Evolutionary conservation across 352 stramenopile species (phyloP), one percentile per base, ranked within the genome.

Genomic region (Phytophthora nicotianae): DNA sequence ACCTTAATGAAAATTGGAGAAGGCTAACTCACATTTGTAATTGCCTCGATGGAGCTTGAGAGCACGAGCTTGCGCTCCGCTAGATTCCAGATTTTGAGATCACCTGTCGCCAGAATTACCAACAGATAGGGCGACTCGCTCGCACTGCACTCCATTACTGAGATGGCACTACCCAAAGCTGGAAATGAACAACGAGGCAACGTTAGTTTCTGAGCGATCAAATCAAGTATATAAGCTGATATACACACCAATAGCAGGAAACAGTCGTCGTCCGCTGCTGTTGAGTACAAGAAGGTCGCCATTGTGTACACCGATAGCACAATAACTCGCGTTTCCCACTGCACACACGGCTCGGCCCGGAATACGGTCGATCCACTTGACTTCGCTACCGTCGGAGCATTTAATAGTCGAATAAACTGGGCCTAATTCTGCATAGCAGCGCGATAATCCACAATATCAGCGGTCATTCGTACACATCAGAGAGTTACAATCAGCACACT

Each of bases 351-450:
- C 74, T 21, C 81, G 72, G 2, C 85, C 88, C 58, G 83, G 72
- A 35, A 96, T 67, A 2, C 88, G 81, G 65, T 96, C 88, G 42
- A 93, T 88, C 88, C 88, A 96, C 52, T 88, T 89, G 37, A 83
- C 57, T 20, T 74, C 72, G 17, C 59, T 80, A 20, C 53, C 64
- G 35, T 83, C 68, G 1, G 68, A 79, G 62, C 83, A 95, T 65
- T 85, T 76, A 41, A 95, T 66, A 11, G 76, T 91, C 14, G 87
- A 90, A 61, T 82, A 93, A 33, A 91, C 74, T 13, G 80, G 79
- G 2, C 81, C 81, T 54, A 75, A 48, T 24, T 91, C 85, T 90
- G 50, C 35, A 17, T 20, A 14, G 45, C 16, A 62, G 29, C n/a
- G 16, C 43, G 50, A 40, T 32, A 27, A 40, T 32, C 9, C 49